Conservation (phyloP, 2,329 filamentous ascomycete species). For the Aureobasidium sp. region DNA sequence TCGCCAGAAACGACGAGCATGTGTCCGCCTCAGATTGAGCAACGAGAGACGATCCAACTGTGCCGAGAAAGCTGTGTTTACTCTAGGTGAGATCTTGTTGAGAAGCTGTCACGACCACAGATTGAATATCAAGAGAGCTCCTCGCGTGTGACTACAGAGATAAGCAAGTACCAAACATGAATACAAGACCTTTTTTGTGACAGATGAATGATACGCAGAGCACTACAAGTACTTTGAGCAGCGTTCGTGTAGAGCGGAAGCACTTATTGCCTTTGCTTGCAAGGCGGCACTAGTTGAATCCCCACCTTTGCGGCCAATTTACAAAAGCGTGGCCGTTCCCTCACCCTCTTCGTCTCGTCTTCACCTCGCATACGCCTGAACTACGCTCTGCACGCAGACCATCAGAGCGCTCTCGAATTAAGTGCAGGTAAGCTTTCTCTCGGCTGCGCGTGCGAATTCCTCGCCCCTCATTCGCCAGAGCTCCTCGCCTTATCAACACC, state of each 20-base stretch:
- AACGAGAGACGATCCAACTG: neutral
- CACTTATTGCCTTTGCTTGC: slow-evolving; percentile 8
- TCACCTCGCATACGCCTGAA: slow-evolving; percentile 9
- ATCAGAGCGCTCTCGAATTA: neutral
- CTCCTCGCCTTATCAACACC: slow-evolving; percentile 8
- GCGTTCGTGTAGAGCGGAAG: neutral
- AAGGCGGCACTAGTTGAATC: slow-evolving; percentile 9
- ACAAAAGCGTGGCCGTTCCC: slow-evolving; percentile 11
- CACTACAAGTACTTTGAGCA: neutral
- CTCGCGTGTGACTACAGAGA: too few relatives aligned
- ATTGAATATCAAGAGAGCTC: neutral
- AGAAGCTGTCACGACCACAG: neutral
- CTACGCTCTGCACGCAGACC: slow-evolving; percentile 9
- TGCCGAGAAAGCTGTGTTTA: neutral
- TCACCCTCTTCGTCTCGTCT: slow-evolving; percentile 10
- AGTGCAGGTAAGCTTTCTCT: slow-evolving; percentile 10
- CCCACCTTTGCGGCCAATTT: slow-evolving; percentile 12
- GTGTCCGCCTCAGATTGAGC: neutral
- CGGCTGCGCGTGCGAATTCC: slow-evolving; percentile 7
- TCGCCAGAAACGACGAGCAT: neutral
- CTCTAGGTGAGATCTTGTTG: neutral
- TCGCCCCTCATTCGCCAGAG: slow-evolving; percentile 13
- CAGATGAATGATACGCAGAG: neutral
- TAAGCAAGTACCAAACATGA: neutral
- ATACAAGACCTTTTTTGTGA: neutral